These are phyloP conservation scores for Manihot esculenta DNA, from an alignment of 441 rosid genomes.

Conservation along the genomic window DNA sequence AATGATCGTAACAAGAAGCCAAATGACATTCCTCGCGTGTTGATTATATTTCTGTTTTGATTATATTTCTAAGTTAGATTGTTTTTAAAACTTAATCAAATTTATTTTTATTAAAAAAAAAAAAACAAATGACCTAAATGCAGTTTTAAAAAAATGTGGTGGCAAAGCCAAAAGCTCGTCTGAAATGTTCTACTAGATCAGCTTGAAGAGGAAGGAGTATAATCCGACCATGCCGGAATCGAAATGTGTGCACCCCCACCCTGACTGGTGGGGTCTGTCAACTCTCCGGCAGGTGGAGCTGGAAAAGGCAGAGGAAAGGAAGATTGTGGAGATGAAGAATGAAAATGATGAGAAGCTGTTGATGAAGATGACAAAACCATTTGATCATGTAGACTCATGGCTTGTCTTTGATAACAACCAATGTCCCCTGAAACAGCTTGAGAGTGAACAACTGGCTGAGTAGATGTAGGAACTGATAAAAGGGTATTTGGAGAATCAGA, in stretches of 20 bases:
- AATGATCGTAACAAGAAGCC: no score
- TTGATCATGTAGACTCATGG: conserved; percentile 35
- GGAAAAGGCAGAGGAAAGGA: conserved; percentile 21
- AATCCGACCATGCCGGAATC: conserved; percentile 34
- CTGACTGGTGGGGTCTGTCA: conserved; percentile 28
- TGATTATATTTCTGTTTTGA: no score
- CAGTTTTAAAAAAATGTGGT: not conserved
- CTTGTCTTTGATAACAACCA: conserved; percentile 28
- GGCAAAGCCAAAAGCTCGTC: not conserved
- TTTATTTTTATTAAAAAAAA: no score
- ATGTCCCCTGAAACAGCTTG: conserved; percentile 18
- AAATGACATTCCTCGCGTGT: no score
- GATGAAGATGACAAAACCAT: conserved; percentile 34
- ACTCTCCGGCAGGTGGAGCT: conserved; percentile 19
- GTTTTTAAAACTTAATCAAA: no score
- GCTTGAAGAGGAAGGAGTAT: conserved; percentile 24
- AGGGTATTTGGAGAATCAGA: conserved; percentile 36
- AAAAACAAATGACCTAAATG: not conserved
- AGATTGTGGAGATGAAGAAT: conserved; percentile 26
- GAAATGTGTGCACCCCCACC: conserved; percentile 24
- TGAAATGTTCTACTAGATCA: not conserved
- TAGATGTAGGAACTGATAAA: conserved; percentile 35
- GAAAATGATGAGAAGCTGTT: conserved; percentile 21
- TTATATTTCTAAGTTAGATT: no score
- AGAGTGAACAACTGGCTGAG: conserved; percentile 24